Conservation (phyloP, 1,284 basidiomycete species). For the Lignosus rhinocerotis region DNA sequence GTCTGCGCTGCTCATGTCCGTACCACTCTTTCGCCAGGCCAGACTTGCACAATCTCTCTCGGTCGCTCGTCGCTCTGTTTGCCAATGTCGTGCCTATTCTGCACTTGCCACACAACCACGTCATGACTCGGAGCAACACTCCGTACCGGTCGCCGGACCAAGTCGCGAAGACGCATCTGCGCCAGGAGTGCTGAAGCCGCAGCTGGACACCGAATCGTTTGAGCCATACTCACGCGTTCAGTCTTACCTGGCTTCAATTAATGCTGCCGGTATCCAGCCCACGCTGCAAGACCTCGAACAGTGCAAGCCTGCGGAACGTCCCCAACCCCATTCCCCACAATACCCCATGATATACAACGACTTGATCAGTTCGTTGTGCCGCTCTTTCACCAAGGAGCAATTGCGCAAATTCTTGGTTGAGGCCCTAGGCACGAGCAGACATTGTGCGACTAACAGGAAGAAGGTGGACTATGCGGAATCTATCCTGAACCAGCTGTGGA, state of each 20-base stretch:
- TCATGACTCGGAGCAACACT: conserved; percentile 7
- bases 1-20: conserved; percentile 33
- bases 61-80: conserved; percentile 23
- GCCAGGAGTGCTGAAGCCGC: neutral
- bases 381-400: conserved; percentile 66
- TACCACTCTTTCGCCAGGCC: conserved; percentile 30
- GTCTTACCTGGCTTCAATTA: conserved; percentile 54
- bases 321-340: conserved; percentile 39
- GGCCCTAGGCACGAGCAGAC: conserved; percentile 42
- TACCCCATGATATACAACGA: conserved; percentile 57
- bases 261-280: conserved; percentile 43
- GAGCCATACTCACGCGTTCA: conserved; percentile 39
- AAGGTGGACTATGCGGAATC: conserved; percentile 53
- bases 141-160: conserved; percentile 16
- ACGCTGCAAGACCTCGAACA: conserved; percentile 58
- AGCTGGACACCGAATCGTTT: neutral
- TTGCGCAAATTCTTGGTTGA: conserved; percentile 53
- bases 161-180: conserved; percentile 9
- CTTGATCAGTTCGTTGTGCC: conserved; percentile 50
- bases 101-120: conserved; percentile 25
- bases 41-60: conserved; percentile 27
- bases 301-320: conserved; percentile 43
- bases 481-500: conserved; percentile 67
- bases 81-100: conserved; percentile 29
- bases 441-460: conserved; percentile 32